Evolutionary conservation across 225 moss, liverwort and hornwort genomes (phyloP).

Genomic region (Sphagnum tenellum): DNA sequence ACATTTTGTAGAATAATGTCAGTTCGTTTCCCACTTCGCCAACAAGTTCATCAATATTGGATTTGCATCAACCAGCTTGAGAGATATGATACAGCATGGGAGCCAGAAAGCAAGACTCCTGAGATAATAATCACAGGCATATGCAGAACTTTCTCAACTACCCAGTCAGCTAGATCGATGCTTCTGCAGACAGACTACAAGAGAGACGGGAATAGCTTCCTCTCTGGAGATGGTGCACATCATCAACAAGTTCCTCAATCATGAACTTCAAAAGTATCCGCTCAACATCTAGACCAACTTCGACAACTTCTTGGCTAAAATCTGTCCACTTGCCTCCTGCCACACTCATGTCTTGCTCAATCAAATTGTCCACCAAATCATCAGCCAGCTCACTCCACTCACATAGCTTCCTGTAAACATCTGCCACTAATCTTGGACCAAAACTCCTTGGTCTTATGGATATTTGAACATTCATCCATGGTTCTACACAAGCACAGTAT

Average conservation of each 20-base stretch:
- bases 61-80: too few relatives aligned
- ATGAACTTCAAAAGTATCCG: conserved; percentile 39
- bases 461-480: conserved; percentile 17
- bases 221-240: conserved; percentile 3
- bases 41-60: too few relatives aligned
- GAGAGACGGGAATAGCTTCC: too few relatives aligned
- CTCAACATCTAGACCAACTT: conserved; percentile 31
- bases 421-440: conserved; percentile 32
- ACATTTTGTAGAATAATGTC: too few relatives aligned
- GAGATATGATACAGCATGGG: too few relatives aligned
- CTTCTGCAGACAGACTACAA: too few relatives aligned
- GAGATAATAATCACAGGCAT: too few relatives aligned
- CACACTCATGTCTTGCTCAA: conserved; percentile 38
- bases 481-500: conserved; percentile 12
- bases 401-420: conserved; percentile 36
- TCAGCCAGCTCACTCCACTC: conserved; percentile 39
- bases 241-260: conserved; percentile 30
- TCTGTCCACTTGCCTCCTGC: conserved; percentile 31
- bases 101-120: too few relatives aligned
- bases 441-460: conserved; percentile 11
- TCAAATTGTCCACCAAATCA: conserved; percentile 29
- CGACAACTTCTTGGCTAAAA: conserved; percentile 21
- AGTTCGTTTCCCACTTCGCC: too few relatives aligned
- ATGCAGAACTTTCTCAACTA: too few relatives aligned
- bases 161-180: too few relatives aligned